Evolutionary conservation across 2,329 filamentous ascomycete species (phyloP).

Genomic region (Fusarium incarnatum): DNA sequence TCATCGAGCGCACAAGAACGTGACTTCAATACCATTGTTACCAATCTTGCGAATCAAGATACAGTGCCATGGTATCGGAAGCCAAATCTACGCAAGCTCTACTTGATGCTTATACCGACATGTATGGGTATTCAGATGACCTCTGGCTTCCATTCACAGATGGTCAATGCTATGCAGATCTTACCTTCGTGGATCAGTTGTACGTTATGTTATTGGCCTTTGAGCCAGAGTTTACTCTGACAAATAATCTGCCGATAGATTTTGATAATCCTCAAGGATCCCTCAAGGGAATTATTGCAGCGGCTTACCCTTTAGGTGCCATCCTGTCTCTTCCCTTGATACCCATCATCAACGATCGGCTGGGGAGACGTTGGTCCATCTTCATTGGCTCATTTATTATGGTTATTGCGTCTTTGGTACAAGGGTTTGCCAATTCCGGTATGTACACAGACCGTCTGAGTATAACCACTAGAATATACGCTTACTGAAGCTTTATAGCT

Average conservation of each 20-base stretch:
- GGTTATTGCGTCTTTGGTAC: slow-evolving; percentile 22
- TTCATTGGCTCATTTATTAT: slow-evolving; percentile 39
- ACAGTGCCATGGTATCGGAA: neutral
- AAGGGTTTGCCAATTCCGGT: neutral
- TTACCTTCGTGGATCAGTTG: neutral
- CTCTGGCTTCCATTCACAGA: neutral
- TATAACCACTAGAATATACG: no score
- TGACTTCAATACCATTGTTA: neutral
- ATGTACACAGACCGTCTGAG: no score
- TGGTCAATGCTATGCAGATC: neutral
- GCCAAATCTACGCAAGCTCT: neutral
- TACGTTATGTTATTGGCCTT: neutral
- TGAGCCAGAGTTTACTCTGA: accelerated
- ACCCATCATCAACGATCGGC: slow-evolving; percentile 45
- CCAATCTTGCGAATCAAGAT: neutral
- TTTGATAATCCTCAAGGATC: slow-evolving; percentile 50
- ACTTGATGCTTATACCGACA: neutral
- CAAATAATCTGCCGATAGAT: neutral
- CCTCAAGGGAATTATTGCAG: slow-evolving; percentile 48
- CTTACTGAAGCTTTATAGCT: no score
- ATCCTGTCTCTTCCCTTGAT: slow-evolving; percentile 50
- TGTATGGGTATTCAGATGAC: slow-evolving; percentile 1
- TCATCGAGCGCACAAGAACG: neutral
- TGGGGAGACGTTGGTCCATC: slow-evolving; percentile 48
- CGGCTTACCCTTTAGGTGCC: slow-evolving; percentile 61